Evolutionary conservation across 495 filamentous ascomycete species (phyloP), one percentile per base, ranked within the genome.

Genomic region (Annulohypoxylon moriforme): DNA sequence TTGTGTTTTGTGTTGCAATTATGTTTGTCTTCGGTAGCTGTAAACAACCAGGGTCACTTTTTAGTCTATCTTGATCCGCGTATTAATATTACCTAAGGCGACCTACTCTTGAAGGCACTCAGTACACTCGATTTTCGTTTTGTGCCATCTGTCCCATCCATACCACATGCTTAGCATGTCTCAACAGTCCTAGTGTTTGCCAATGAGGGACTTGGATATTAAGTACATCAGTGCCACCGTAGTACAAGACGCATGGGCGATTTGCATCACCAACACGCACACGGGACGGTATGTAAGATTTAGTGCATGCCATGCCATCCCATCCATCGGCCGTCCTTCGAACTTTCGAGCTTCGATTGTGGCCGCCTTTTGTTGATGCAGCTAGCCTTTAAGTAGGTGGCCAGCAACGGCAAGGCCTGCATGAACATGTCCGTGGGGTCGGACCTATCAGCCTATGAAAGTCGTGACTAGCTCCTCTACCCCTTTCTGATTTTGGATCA

Each of bases 341-440:
- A 55, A 33, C n/a, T n/a, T 25, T 67, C 22, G 29, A n/a, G 55
- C 20, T 20, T 52, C 25, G 33, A 14, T 11, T 13, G 25, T 38
- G 34, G 42, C 4, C 31, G 20, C 25, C 38, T 47, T 33, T 65
- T 68, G 52, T 64, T 72, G 44, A 68, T 61, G 69, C 69, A 61
- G 69, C 69, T 72, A 72, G 64, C 69, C 64, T n/a, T 64, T 64
- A 60, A 46, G 24, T 57, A 36, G 47, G 24, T 18, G 52, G 64
- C 56, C 64, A 55, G 29, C 47, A 34, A 65, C 46, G 59, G 55
- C 53, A 69, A 62, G 62, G 68, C 71, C 62, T 69, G 71, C 71
- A 73, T 73, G 71, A 73, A 73, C 71, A 58, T 25, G 49, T 38
- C 47, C 61, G 57, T 69, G 66, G 71, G 70, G 49, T 61, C 62